Conservation (phyloP, 225 moss, liverwort and hornwort genomes). For the Sphagnum contortum region DNA sequence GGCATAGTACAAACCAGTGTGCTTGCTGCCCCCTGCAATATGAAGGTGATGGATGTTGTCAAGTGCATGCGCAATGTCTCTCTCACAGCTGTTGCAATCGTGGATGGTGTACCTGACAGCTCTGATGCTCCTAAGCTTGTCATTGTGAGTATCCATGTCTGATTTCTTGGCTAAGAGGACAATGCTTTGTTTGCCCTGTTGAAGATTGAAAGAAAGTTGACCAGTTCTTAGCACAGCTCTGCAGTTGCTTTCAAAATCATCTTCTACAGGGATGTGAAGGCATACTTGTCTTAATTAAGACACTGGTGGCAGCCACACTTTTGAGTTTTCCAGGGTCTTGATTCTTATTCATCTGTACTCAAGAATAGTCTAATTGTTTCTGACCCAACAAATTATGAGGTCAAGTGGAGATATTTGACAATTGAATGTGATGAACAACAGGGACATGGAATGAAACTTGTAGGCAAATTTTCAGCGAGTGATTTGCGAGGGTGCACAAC, state of each 20-base stretch:
- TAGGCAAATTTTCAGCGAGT: conserved; percentile 83
- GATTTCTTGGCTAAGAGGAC: too few species aligned
- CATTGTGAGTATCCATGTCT: conserved; percentile 26
- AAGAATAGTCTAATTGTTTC: too few species aligned
- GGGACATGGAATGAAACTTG: conserved; percentile 72
- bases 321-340: too few species aligned
- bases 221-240: too few species aligned
- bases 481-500: conserved; percentile 64
- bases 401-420: too few species aligned
- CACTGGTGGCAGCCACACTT: too few species aligned
- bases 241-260: too few species aligned
- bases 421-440: conserved; percentile 6
- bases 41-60: conserved; percentile 73
- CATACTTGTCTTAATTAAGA: neutral
- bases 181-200: too few species aligned
- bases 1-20: conserved; percentile 70
- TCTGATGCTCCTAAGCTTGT: conserved; percentile 42
- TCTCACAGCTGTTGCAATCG: conserved; percentile 82
- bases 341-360: too few species aligned
- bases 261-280: too few species aligned
- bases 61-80: conserved; percentile 67
- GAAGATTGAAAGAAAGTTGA: too few species aligned
- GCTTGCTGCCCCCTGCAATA: conserved; percentile 70
- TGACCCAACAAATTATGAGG: too few species aligned
- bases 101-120: conserved; percentile 32